These are phyloP conservation scores for Moricandia arvensis DNA, from an alignment of 345 rosid genomes.

Conservation along the genomic window DNA sequence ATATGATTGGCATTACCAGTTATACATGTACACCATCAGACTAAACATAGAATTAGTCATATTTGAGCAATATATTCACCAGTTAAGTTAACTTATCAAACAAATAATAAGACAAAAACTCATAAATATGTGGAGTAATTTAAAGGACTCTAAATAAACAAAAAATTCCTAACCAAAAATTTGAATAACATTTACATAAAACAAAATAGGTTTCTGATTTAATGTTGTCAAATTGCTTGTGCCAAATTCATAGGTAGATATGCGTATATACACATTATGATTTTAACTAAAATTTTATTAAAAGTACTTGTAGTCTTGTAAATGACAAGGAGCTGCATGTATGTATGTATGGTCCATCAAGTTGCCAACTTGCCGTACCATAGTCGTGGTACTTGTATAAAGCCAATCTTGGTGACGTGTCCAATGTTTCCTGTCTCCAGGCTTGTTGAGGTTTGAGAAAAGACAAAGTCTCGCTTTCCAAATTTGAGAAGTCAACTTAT, in stretches of 20 bases:
- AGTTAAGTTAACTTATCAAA: neutral
- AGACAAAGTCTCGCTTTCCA: slow-evolving; percentile 13
- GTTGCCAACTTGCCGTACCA: slow-evolving; percentile 12
- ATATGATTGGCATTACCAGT: neutral
- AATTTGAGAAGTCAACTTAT: slow-evolving; percentile 27
- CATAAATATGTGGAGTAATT: neutral
- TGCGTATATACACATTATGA: neutral
- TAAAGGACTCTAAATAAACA: neutral
- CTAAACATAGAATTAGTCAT: neutral
- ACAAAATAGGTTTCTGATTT: neutral
- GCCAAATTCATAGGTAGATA: slow-evolving; percentile 4
- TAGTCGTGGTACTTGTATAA: slow-evolving; percentile 3
- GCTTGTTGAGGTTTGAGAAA: slow-evolving; percentile 29
- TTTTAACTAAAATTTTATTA: neutral
- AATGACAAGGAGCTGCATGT: neutral
- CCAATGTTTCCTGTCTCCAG: slow-evolving; percentile 11
- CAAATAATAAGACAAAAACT: neutral
- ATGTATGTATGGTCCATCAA: neutral
- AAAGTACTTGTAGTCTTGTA: neutral
- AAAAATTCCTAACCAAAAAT: neutral
- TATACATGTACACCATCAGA: slow-evolving; percentile 2
- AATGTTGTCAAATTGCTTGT: neutral
- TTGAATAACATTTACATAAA: neutral
- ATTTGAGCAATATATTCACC: neutral
- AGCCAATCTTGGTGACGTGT: slow-evolving; percentile 13